Evolutionary conservation across 345 rosid genomes (phyloP).

Genomic region (Syzygium jambos): DNA sequence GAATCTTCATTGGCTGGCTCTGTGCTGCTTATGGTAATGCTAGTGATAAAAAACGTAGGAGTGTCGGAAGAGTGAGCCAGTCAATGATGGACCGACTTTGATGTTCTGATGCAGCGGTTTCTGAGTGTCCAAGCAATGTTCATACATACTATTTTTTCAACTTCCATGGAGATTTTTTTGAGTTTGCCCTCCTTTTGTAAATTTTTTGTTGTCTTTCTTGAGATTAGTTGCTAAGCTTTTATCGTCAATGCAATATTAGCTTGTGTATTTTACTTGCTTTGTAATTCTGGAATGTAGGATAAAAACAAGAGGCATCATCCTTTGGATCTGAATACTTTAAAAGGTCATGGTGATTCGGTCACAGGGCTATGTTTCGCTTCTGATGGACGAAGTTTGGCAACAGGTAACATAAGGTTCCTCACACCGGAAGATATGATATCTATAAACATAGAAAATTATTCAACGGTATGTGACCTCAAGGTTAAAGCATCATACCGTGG

Average conservation of each 20-base stretch:
- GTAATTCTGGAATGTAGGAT: constrained; percentile 29
- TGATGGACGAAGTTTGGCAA: constrained; percentile 70
- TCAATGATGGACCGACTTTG: background rate
- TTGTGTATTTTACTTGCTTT: background rate
- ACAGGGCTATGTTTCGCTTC: constrained; percentile 69
- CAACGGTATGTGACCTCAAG: background rate
- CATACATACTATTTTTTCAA: background rate
- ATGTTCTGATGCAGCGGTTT: background rate
- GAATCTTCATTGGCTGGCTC: background rate
- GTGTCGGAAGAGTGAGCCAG: background rate
- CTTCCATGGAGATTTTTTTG: background rate
- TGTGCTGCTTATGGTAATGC: background rate
- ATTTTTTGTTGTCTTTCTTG: background rate
- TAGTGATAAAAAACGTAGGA: background rate
- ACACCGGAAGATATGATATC: background rate
- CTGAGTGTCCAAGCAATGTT: background rate
- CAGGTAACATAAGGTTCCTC: constrained; percentile 30
- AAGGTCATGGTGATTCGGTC: constrained; percentile 93
- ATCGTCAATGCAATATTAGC: background rate
- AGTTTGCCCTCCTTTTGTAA: background rate
- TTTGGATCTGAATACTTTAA: constrained; percentile 87
- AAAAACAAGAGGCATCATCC: constrained; percentile 77
- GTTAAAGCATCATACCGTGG: background rate
- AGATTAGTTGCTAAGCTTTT: background rate
- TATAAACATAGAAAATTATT: background rate